These are phyloP conservation scores for Coemansia sp. DNA, from an alignment of 192 early-diverging fungal genomes.

Conservation along the genomic window DNA sequence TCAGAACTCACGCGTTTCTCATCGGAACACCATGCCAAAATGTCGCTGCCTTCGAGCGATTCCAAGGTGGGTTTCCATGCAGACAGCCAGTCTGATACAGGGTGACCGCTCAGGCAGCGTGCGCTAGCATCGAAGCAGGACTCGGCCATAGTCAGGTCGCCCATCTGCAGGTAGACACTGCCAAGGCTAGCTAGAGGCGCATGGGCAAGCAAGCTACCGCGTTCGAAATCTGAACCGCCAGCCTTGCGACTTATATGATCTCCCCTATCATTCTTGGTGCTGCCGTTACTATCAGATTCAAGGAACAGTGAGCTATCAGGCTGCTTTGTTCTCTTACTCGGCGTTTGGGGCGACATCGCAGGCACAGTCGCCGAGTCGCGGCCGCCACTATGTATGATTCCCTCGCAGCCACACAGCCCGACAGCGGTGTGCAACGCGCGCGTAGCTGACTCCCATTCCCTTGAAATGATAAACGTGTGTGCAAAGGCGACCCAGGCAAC, in stretches of 20 bases:
- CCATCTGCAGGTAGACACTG: slow-evolving; percentile 49
- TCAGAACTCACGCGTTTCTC: background rate
- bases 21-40: slow-evolving; percentile 22
- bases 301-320: background rate
- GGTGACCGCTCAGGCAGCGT: slow-evolving; percentile 35
- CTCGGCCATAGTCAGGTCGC: slow-evolving; percentile 48
- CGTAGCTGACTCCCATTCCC: slow-evolving; percentile 55
- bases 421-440: slow-evolving; percentile 52
- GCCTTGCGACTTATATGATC: background rate
- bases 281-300: background rate
- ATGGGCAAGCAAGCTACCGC: slow-evolving; percentile 44
- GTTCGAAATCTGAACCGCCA: slow-evolving; percentile 12
- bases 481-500: slow-evolving; percentile 55
- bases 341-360: slow-evolving; percentile 4
- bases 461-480: slow-evolving; percentile 44
- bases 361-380: slow-evolving; percentile 12
- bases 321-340: slow-evolving; percentile 1
- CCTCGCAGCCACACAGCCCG: slow-evolving; percentile 50
- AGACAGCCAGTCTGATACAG: slow-evolving; percentile 22
- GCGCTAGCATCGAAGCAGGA: slow-evolving; percentile 53
- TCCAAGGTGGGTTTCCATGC: slow-evolving; percentile 28
- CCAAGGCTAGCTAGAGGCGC: slow-evolving; percentile 50
- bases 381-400: slow-evolving; percentile 35
- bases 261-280: background rate
- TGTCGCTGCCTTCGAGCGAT: slow-evolving; percentile 1